These are phyloP conservation scores for Lentinula boryana DNA, from an alignment of 768 basidiomycete genomes.

Conservation along the genomic window DNA sequence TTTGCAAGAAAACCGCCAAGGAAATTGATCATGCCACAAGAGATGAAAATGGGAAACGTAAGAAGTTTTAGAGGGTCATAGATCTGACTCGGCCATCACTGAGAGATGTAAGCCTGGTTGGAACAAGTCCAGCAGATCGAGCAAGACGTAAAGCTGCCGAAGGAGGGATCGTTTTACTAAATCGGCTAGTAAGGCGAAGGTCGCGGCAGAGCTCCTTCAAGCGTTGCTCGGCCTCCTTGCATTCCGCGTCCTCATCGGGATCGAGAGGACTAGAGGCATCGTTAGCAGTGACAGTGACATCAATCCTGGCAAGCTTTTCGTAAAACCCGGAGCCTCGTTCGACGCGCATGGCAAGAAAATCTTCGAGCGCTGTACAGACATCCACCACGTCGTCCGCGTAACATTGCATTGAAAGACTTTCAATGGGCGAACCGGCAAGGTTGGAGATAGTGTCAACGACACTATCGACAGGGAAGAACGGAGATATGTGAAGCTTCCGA, in stretches of 20 bases:
- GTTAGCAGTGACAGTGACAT: constrained; percentile 39
- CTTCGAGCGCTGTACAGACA: constrained; percentile 48
- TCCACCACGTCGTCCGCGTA: constrained; percentile 62
- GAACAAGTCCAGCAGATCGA: neutral
- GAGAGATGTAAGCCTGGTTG: neutral
- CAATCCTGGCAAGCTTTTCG: constrained; percentile 40
- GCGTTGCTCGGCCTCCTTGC: constrained; percentile 31
- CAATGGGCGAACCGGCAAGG: constrained; percentile 54
- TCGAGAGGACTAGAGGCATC: constrained; percentile 20
- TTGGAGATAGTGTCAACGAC: constrained; percentile 55
- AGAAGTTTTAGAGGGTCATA: constrained; percentile 5
- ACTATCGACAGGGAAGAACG: constrained; percentile 55
- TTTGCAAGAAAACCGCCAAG: neutral
- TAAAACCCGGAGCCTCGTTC: constrained; percentile 45
- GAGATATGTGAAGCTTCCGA: constrained; percentile 52
- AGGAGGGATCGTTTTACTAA: neutral
- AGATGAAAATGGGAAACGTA: neutral
- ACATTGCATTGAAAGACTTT: constrained; percentile 51
- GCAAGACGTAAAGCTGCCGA: constrained; percentile 2
- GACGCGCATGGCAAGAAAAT: constrained; percentile 47
- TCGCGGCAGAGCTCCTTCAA: constrained; percentile 47
- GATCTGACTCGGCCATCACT: constrained; percentile 7
- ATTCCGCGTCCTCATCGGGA: constrained; percentile 32
- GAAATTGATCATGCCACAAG: neutral
- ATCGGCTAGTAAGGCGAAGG: constrained; percentile 31